A percentile compares a stretch with the other conserved stretches of the same genome.
These are phyloP conservation scores for Entelexis sorbosivorans DNA, from an alignment of 1,139 yeast genomes.

Conservation along the genomic window DNA sequence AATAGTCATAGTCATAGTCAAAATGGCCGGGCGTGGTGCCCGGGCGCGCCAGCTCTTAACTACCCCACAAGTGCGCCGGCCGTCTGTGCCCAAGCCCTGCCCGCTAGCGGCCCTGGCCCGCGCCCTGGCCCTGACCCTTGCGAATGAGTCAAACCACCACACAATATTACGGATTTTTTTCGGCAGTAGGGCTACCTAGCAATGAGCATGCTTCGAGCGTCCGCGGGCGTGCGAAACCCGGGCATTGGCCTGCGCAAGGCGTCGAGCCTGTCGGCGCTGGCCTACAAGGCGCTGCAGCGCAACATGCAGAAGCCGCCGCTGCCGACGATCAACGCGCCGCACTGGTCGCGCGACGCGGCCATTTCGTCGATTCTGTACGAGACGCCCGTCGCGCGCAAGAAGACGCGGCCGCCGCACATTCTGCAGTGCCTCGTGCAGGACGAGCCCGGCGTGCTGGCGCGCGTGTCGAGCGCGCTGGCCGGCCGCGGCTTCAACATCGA, in stretches of 20 bases:
- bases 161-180: conserved; percentile 1
- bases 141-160: conserved; percentile 1
- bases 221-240: conserved; percentile 7
- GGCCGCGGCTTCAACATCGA: conserved; percentile 98
- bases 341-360: conserved; percentile 92
- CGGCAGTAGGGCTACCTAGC: neutral
- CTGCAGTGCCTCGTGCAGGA: conserved; percentile 94
- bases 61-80: neutral
- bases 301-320: conserved; percentile 81
- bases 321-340: conserved; percentile 90
- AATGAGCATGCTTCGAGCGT: conserved; percentile 8
- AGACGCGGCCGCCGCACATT: conserved; percentile 43
- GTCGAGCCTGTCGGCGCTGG: conserved; percentile 76
- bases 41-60: too few relatives aligned
- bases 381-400: conserved; percentile 48
- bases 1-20: too few relatives aligned
- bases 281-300: conserved; percentile 77
- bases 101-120: neutral
- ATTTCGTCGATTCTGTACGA: conserved; percentile 91
- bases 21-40: too few relatives aligned
- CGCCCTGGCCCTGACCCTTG: neutral
- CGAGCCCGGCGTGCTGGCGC: conserved; percentile 94
- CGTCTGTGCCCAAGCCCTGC: too few relatives aligned
- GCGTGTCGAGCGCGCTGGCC: conserved; percentile 90
- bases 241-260: conserved; percentile 11